Evolutionary conservation across 2,329 filamentous ascomycete genomes (phyloP), one percentile per base, ranked within the genome.

Genomic region (Nothopassalora personata): DNA sequence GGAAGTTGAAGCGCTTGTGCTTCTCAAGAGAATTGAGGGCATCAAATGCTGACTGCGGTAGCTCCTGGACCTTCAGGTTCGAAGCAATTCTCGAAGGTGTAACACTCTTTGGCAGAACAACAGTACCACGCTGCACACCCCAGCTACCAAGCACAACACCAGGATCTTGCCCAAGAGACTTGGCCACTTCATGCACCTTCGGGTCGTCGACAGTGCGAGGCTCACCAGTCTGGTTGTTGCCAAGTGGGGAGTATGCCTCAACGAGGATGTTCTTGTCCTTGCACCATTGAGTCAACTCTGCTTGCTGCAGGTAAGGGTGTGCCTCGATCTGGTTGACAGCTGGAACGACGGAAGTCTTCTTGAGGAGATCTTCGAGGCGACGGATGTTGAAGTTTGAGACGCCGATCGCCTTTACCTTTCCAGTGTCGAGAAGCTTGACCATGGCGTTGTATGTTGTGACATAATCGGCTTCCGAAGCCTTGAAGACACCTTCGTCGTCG

Each of bases 1-100:
- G 76, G 60, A 74, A 74, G 64, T 79, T 79, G 66, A 76, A 79
- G 0, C 78, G 65, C 69, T 77, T 76, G 54, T 77, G 72, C 54
- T 70, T 70, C 66, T 79, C 76, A 23, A 79, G 65, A 2, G 65
- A 68, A 45, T 76, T 73, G 13, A 80, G 62, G 57, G 72, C 66
- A 23, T 70, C 70, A 50, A 76, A 74, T 0, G 64, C 69, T 13
- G 72, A 72, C 7, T 67, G 62, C 0, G 76, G 72, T 11, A 79
- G 64, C 61, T 74, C 69, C 51, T 63, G 65, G 55, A 65, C 62
- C 51, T 64, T 60, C 53, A 67, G 54, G 48, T 67, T 68, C 3
- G 62, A 56, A 18, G 59, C 61, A 47, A 68, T 67, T 49, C 65
- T 46, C 28, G 65, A 66, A 11, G 65, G 65, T 10, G 66, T 67